Conservation (phyloP, 441 rosid genomes). For the Lepidium campestre region DNA sequence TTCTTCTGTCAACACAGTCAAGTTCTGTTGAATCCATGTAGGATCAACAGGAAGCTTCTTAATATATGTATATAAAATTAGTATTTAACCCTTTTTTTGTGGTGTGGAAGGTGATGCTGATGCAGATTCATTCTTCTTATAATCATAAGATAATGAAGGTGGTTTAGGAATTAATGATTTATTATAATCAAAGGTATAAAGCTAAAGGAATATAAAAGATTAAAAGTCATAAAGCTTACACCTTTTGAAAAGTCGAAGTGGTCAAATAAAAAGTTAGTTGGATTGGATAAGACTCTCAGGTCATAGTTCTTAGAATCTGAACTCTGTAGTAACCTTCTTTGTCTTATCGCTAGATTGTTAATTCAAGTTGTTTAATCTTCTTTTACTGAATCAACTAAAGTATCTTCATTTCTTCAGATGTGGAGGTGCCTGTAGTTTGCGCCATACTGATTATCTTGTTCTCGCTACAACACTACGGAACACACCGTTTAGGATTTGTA, state of each 20-base stretch:
- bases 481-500: slow-evolving; percentile 65
- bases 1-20: neutral
- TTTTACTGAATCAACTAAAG: neutral
- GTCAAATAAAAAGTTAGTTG: slow-evolving; percentile 13
- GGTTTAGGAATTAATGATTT: slow-evolving; percentile 12
- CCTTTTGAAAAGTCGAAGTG: slow-evolving; percentile 22
- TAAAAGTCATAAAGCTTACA: slow-evolving; percentile 18
- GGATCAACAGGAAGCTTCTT: slow-evolving; percentile 20
- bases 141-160: slow-evolving; percentile 16
- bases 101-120: slow-evolving; percentile 20
- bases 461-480: slow-evolving; percentile 69
- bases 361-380: neutral
- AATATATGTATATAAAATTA: neutral
- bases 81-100: neutral
- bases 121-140: slow-evolving; percentile 12
- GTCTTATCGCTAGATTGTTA: neutral
- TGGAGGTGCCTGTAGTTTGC: slow-evolving; percentile 65
- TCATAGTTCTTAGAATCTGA: neutral
- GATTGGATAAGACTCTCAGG: slow-evolving; percentile 10
- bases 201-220: slow-evolving; percentile 19
- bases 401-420: slow-evolving; percentile 39
- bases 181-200: neutral
- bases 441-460: slow-evolving; percentile 57
- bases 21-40: slow-evolving; percentile 17
- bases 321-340: neutral